A percentile compares a stretch with the other conserved stretches of the same genome.
phyloP scores from a whole-genome alignment of 768 basidiomycete genomes.

The Lactarius hatsudake region DNA sequence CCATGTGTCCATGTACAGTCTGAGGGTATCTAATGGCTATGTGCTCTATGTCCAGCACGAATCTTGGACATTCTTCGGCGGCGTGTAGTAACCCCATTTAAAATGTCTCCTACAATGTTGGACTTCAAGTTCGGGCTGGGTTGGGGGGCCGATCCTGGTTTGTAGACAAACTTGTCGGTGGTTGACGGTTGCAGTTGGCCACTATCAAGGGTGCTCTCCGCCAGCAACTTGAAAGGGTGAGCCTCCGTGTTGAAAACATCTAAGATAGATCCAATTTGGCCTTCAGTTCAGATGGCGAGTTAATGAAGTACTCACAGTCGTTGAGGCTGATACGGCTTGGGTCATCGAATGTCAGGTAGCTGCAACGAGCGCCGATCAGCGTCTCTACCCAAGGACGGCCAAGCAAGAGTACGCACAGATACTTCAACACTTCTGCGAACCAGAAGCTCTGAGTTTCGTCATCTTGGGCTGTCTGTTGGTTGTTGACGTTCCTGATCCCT shows the following conservation, averaged over 20 bases:
- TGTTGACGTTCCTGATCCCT: constrained; percentile 56
- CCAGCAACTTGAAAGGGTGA: constrained; percentile 10
- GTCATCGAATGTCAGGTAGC: constrained; percentile 73
- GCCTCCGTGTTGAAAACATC: constrained; percentile 42
- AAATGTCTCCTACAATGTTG: not conserved
- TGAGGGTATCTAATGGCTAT: not conserved
- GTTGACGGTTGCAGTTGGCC: constrained; percentile 23
- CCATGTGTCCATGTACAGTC: not conserved
- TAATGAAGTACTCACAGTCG: constrained; percentile 45
- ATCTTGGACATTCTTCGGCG: not conserved
- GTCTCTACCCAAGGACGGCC: not conserved
- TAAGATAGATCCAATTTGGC: not conserved
- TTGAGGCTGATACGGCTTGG: constrained; percentile 62
- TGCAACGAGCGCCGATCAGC: constrained; percentile 29
- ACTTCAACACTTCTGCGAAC: constrained; percentile 78
- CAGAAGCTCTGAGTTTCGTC: constrained; percentile 67
- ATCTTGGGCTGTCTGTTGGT: constrained; percentile 39
- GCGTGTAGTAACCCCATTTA: not conserved
- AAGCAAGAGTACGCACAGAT: constrained; percentile 45
- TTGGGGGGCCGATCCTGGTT: constrained; percentile 27
- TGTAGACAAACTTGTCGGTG: constrained; percentile 28
- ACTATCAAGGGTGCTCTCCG: constrained; percentile 37
- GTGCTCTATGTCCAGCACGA: not conserved
- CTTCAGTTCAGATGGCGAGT: too few species aligned
- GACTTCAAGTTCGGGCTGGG: constrained; percentile 33